These are phyloP conservation scores for sunflower (Helianthus annuus) DNA, from an alignment of 129 eudicot genomes.

Conservation along the genomic window DNA sequence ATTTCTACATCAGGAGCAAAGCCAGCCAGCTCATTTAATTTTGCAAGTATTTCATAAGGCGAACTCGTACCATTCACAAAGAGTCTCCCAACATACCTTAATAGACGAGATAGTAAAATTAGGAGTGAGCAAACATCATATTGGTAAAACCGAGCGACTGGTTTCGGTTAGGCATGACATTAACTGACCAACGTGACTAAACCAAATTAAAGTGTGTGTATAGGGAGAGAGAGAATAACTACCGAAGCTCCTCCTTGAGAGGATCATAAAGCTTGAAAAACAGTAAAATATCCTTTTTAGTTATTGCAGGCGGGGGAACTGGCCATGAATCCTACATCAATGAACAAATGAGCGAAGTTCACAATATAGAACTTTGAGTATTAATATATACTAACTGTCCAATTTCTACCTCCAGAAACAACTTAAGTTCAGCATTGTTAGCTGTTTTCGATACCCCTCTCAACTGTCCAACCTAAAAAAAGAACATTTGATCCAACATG, in stretches of 20 bases:
- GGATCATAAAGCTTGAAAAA: conserved; percentile 92
- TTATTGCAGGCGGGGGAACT: conserved; percentile 60
- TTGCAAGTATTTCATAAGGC: too few species aligned
- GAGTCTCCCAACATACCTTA: too few species aligned
- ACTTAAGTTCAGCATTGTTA: conserved; percentile 69
- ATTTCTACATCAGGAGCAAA: too few species aligned
- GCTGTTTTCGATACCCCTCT: conserved; percentile 46
- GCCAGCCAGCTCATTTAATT: too few species aligned
- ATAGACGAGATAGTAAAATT: too few species aligned
- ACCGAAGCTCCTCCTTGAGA: conserved; percentile 79
- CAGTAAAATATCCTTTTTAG: conserved; percentile 74
- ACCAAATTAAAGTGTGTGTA: too few species aligned
- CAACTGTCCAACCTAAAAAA: too few species aligned
- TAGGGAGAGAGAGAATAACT: neutral
- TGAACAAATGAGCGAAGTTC: neutral
- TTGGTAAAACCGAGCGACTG: too few species aligned
- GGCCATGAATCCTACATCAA: conserved; percentile 68
- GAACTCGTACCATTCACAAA: too few species aligned
- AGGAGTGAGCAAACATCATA: too few species aligned
- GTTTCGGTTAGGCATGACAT: too few species aligned
- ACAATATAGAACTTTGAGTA: neutral
- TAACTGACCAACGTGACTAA: too few species aligned
- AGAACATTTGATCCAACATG: conserved; percentile 3
- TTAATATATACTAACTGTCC: conserved; percentile 49
- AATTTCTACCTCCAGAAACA: conserved; percentile 75